Evolutionary conservation across 2,329 filamentous ascomycete genomes (phyloP), one percentile per base, ranked within the genome.

Genomic region (Botrytis tulipae): DNA sequence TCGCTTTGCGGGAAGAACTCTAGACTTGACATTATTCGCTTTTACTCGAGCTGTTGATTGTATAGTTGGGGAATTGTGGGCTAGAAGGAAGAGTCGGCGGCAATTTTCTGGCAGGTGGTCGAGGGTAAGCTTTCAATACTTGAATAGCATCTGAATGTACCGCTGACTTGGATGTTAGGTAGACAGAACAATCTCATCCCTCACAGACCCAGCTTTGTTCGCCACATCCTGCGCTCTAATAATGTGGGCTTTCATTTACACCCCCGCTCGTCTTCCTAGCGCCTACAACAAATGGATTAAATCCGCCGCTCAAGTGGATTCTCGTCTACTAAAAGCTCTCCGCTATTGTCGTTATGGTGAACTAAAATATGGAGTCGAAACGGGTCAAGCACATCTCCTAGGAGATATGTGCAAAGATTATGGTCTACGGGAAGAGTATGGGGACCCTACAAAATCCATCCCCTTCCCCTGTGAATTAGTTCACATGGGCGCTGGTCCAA

Each of bases 181-280:
- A 79, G 73, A 83, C 76, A 73, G 73, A 66, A 74, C 82, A 37
- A 76, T 85, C 75, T 83, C 84, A 37, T 81, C 76, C 16, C 80
- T 89, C 54, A 84, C 89, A n/a, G 92, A 95, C 79, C 88, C 92
- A 6, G 83, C 87, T 9, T 83, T 95, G 29, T 97, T 97, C 81
- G 89, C 91, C 62, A 82, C 87, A 48, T 94, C 92, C 32, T 90
- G 88, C 57, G 91, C 90, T 35, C 83, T 93, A 54, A 91, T 97
- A 77, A 97, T 97, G 94, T 95, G 93, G 91, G 88, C 93, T 29
- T 97, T 93, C 92, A 91, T 97, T 81, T 97, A 95, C 83, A 82
- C 85, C 16, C 93, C 93, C 0, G 85, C 88, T 51, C 86, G 88
- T 32, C 86, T 97, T 1, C 94, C 94, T 3, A 86, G 84, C 42